Conservation (phyloP, 345 rosid genomes). For the Anastatica hierochuntica region DNA sequence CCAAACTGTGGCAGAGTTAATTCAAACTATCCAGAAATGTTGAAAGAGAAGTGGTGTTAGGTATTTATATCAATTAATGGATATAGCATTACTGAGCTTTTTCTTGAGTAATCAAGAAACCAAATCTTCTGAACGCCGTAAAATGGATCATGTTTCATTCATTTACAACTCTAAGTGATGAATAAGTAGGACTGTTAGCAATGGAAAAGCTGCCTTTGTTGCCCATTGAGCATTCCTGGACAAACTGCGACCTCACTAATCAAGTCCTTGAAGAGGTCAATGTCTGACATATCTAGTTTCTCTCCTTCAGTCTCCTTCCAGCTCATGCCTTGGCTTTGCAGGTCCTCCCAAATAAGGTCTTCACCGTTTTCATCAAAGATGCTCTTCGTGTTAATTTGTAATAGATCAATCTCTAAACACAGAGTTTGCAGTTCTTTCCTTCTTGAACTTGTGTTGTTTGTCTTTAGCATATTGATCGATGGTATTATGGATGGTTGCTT, state of each 20-base stretch:
- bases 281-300: slow-evolving; percentile 50
- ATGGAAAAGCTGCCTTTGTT: slow-evolving; percentile 25
- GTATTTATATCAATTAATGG: background rate
- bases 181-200: slow-evolving; percentile 25
- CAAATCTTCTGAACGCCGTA: no score
- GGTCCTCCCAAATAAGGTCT: slow-evolving; percentile 44
- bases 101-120: no score
- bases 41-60: background rate
- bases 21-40: background rate
- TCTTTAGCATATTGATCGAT: slow-evolving; percentile 18
- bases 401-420: slow-evolving; percentile 54
- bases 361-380: slow-evolving; percentile 39
- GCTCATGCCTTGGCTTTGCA: slow-evolving; percentile 34
- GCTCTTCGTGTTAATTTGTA: slow-evolving; percentile 39
- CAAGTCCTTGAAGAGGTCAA: slow-evolving; percentile 88
- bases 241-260: slow-evolving; percentile 55
- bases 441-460: slow-evolving; percentile 21
- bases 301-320: slow-evolving; percentile 43
- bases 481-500: slow-evolving; percentile 25
- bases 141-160: no score
- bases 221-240: no score
- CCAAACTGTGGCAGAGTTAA: background rate
- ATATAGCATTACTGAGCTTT: background rate
- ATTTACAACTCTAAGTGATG: slow-evolving; percentile 20
- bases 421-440: slow-evolving; percentile 42